Evolutionary conservation across 768 basidiomycete species (phyloP).

Genomic region (Lactarius hatsudake): DNA sequence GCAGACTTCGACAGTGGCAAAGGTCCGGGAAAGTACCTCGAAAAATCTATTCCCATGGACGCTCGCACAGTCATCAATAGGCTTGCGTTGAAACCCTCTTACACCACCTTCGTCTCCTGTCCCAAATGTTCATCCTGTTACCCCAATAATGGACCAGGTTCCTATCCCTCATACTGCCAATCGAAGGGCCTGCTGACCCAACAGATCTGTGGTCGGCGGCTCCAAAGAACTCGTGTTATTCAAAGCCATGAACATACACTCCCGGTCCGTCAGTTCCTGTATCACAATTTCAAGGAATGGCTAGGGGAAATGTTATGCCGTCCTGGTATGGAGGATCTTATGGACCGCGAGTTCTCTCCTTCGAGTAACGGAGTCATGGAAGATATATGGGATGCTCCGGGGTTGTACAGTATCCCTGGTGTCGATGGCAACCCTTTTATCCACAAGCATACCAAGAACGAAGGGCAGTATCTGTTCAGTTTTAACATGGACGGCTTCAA

Average conservation of each 20-base stretch:
- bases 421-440: conserved; percentile 12
- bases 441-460: neutral
- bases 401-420: neutral
- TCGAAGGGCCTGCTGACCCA: neutral
- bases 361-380: neutral
- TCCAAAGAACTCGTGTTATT: conserved; percentile 1
- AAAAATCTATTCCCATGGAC: neutral
- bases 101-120: conserved; percentile 3
- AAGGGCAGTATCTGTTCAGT: conserved; percentile 34
- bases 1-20: neutral
- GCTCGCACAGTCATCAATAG: neutral
- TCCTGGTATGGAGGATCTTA: conserved; percentile 13
- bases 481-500: conserved; percentile 40
- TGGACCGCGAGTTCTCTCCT: neutral
- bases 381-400: conserved; percentile 19
- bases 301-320: conserved; percentile 2
- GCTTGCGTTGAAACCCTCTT: neutral
- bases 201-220: neutral
- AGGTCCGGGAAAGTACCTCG: neutral
- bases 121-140: conserved; percentile 18
- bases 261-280: conserved; percentile 5
- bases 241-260: neutral
- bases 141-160: conserved; percentile 1
- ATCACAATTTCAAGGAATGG: conserved; percentile 21
- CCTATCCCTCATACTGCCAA: conserved; percentile 12